phyloP scores from a whole-genome alignment of 768 basidiomycete genomes.

The Krasilnikovozyma curviuscula region DNA sequence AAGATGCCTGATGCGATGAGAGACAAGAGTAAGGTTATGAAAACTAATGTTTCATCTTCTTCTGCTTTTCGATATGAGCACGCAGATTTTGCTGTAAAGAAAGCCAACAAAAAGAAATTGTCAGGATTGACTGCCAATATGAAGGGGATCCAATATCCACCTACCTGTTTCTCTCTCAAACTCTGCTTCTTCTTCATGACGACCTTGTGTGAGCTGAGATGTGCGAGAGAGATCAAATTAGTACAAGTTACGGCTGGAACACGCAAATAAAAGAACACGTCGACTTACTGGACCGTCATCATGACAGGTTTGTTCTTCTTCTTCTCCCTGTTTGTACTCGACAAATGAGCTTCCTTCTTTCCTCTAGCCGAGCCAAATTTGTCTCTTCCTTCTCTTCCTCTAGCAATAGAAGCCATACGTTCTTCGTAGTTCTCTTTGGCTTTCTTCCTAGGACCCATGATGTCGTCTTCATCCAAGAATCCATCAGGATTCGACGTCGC shows the following conservation, averaged over 20 bases:
- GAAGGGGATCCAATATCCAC: too few species aligned
- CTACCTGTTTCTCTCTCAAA: constrained; percentile 26
- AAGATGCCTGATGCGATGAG: not conserved
- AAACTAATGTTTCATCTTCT: constrained; percentile 19
- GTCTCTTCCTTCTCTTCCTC: constrained; percentile 84
- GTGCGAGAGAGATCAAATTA: not conserved
- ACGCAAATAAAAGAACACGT: not conserved
- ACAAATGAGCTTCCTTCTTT: constrained; percentile 66
- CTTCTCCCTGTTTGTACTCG: constrained; percentile 82
- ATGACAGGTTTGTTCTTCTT: constrained; percentile 48
- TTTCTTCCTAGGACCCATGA: constrained; percentile 85
- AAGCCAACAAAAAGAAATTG: not conserved
- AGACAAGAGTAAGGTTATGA: not conserved
- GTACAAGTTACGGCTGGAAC: not conserved
- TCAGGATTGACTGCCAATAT: not conserved
- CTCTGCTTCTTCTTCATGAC: constrained; percentile 27
- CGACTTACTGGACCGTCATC: constrained; percentile 26
- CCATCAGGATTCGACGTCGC: constrained; percentile 32
- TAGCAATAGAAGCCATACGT: constrained; percentile 72
- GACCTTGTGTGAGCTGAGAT: constrained; percentile 23
- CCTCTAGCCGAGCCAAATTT: constrained; percentile 79
- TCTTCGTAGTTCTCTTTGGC: constrained; percentile 83
- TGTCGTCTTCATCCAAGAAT: constrained; percentile 77
- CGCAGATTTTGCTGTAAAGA: constrained; percentile 18
- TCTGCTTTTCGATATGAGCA: constrained; percentile 23